Base-by-base conservation (phyloP, 768 basidiomycete genomes). In the Auriscalpium vulgare region DNA sequence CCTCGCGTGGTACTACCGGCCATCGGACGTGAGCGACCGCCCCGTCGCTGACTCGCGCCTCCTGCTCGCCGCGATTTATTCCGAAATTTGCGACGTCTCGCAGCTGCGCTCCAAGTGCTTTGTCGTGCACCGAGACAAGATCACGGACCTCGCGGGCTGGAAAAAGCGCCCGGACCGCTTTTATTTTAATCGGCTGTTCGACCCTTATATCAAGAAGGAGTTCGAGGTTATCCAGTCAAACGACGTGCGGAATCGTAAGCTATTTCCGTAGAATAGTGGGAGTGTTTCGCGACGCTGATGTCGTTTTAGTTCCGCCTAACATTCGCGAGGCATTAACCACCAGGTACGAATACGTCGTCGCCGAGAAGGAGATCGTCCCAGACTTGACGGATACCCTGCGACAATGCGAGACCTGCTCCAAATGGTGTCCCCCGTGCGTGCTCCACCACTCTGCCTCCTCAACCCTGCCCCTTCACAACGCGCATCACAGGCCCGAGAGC, bases 201-300 rank as follows among this genome's bases (percentile, higher is more conserved):
- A 98, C 75, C 93, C 94, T 52, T 97, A 95, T 72, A 91, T 97
- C 73, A 94, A 95, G 76, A 90, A 91, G 70, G 95, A 97, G 72
- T 97, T 95, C 70, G 97, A 98, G 69, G 88, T 97, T 63, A 86
- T 99, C 53, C 85, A 88, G 58, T 82, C 91, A 35, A 80, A 81
- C 43, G 89, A 87, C 64, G 87, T 97, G 59, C 82, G 86, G 56
- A 99, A 99, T 69, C 75, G 95, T 98, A 69, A 67, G 93, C 79
- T 8, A 51, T 60, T 50, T 57, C 53, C 51, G 57, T 60, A 34
- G 23, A 4, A 11, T 45, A 37, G 35, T 43, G 29, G 19, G 10
- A 37, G 10, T 19, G 17, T 17, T 19, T 13, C 50, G 2, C 29
- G 11, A n/a, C 29, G 37, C 66, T 66, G 60, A 59, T 47, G 56